These are phyloP conservation scores for Dacryopinax spathularia DNA, from an alignment of 768 basidiomycete species.

Conservation along the genomic window DNA sequence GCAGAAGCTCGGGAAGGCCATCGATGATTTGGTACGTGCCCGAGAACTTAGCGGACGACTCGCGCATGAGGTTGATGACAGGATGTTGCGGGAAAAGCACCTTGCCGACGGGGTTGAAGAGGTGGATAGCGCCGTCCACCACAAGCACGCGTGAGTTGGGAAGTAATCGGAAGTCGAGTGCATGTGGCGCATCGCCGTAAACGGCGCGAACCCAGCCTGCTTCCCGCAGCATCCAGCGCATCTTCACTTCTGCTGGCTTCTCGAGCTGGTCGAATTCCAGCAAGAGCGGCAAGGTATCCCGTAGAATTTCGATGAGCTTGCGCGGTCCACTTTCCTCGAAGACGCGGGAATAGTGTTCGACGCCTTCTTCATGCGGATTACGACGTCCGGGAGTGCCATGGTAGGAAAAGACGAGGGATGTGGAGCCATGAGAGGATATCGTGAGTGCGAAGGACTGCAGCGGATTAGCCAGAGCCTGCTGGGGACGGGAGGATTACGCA, in stretches of 20 bases:
- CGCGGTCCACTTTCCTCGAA: conserved; percentile 20
- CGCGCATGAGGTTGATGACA: neutral
- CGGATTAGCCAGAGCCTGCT: neutral
- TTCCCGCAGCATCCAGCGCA: conserved; percentile 64
- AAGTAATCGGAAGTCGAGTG: conserved; percentile 68
- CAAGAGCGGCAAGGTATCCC: conserved; percentile 65
- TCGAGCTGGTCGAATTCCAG: conserved; percentile 43
- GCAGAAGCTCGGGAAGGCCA: neutral
- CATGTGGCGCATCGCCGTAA: conserved; percentile 59
- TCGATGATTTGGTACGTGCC: neutral
- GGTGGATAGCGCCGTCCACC: conserved; percentile 48
- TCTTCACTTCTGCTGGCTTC: conserved; percentile 20
- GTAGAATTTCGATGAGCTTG: conserved; percentile 50
- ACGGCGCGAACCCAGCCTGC: conserved; percentile 71
- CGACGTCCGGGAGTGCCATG: neutral
- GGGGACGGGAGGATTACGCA: neutral
- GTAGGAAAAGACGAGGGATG: neutral
- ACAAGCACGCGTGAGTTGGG: conserved; percentile 49
- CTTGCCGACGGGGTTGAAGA: conserved; percentile 4
- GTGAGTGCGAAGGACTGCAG: neutral
- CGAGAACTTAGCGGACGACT: neutral
- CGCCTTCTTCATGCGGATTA: neutral
- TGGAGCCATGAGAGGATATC: neutral
- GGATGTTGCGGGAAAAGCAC: neutral
- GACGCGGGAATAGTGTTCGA: neutral